Conservation (phyloP, 2,329 filamentous ascomycete species). For the Ampelomyces quisqualis region DNA sequence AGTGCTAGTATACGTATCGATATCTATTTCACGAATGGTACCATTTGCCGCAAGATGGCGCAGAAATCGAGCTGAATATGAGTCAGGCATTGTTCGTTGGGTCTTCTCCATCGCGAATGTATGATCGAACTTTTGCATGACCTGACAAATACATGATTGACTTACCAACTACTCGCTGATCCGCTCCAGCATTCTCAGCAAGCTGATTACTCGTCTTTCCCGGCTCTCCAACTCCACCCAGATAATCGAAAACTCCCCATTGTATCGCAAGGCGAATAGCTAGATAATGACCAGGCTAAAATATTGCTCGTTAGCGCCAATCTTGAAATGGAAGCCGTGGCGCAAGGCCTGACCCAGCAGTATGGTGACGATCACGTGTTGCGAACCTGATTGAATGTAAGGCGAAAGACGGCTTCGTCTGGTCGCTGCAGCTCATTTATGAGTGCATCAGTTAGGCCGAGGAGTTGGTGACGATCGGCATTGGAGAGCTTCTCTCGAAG, state of each 20-base stretch:
- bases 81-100: too few species aligned
- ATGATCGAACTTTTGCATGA: neutral
- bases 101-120: too few species aligned
- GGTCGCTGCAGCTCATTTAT: slow-evolving; percentile 4
- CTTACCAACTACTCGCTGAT: slow-evolving; percentile 9
- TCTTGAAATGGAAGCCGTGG: neutral
- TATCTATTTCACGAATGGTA: slow-evolving; percentile 7
- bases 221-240: slow-evolving; percentile 5
- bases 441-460: slow-evolving; percentile 8
- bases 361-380: slow-evolving; percentile 4
- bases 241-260: slow-evolving; percentile 10
- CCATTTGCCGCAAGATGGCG: slow-evolving; percentile 11
- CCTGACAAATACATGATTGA: too few species aligned
- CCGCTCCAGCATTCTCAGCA: slow-evolving; percentile 5
- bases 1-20: slow-evolving; percentile 9
- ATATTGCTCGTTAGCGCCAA: slow-evolving; percentile 3
- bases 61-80: slow-evolving; percentile 9
- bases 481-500: slow-evolving; percentile 9
- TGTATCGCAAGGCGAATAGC: slow-evolving; percentile 12
- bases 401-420: slow-evolving; percentile 6
- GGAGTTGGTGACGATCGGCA: slow-evolving; percentile 10
- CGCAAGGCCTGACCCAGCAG: neutral
- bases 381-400: slow-evolving; percentile 8
- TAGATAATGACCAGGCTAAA: slow-evolving; percentile 10
- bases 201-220: slow-evolving; percentile 4